phyloP scores from a whole-genome alignment of 2,329 filamentous ascomycete species.

The Metarhizium rileyi region DNA sequence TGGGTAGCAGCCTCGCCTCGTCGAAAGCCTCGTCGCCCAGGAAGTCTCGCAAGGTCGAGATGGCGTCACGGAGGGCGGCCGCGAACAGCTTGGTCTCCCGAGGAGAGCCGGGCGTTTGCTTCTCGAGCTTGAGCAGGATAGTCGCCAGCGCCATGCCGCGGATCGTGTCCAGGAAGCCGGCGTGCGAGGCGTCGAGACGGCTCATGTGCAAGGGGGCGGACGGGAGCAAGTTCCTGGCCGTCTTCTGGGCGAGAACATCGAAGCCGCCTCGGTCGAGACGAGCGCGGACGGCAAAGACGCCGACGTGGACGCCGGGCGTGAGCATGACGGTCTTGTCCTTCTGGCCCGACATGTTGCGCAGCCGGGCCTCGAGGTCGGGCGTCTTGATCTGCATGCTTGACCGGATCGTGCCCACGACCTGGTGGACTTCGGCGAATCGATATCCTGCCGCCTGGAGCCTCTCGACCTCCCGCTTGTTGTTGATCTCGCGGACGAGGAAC shows the following conservation, averaged over 20 bases:
- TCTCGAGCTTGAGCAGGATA: constrained; percentile 22
- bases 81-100: constrained; percentile 36
- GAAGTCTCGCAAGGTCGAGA: constrained; percentile 30
- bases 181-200: constrained; percentile 43
- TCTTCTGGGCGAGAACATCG: constrained; percentile 50
- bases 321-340: constrained; percentile 35
- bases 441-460: constrained; percentile 63
- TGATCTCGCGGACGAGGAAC: constrained; percentile 62
- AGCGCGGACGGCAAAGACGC: constrained; percentile 47
- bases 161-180: constrained; percentile 42
- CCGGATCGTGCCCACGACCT: constrained; percentile 60
- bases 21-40: constrained; percentile 36
- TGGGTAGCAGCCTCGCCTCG: constrained; percentile 34
- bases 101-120: constrained; percentile 21
- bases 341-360: constrained; percentile 56
- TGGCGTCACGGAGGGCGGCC: constrained; percentile 31
- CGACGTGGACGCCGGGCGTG: constrained; percentile 44
- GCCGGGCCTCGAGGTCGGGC: constrained; percentile 47
- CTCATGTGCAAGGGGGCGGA: constrained; percentile 43
- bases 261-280: constrained; percentile 45
- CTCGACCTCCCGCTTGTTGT: constrained; percentile 46
- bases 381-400: constrained; percentile 65
- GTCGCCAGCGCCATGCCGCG: constrained; percentile 31
- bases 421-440: constrained; percentile 61
- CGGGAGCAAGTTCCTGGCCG: constrained; percentile 50